phyloP scores from a whole-genome alignment of 1,139 yeast genomes.

The Arxiozyma slooffiae region DNA sequence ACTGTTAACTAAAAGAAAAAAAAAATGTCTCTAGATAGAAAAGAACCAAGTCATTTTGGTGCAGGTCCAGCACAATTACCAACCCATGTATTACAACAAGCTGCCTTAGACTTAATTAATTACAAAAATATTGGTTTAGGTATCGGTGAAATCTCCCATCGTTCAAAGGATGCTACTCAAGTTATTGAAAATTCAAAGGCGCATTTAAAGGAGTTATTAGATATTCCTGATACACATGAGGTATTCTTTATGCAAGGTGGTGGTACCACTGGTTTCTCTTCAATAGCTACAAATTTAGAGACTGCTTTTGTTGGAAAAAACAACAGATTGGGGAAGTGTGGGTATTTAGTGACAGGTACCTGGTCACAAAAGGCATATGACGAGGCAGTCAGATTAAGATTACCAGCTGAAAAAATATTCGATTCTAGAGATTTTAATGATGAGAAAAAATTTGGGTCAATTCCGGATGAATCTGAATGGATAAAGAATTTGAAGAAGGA shows the following conservation, averaged over 20 bases:
- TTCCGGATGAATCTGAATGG: constrained; percentile 67
- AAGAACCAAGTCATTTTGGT: constrained; percentile 78
- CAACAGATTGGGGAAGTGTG: constrained; percentile 69
- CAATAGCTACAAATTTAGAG: constrained; percentile 71
- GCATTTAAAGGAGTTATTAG: constrained; percentile 50
- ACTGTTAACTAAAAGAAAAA: not conserved
- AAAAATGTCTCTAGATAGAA: constrained; percentile 44
- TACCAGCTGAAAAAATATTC: constrained; percentile 59
- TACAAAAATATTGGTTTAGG: constrained; percentile 69
- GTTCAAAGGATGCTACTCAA: constrained; percentile 70
- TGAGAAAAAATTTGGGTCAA: constrained; percentile 50
- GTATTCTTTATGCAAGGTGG: constrained; percentile 95
- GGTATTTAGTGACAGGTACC: constrained; percentile 81
- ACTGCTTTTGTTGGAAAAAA: constrained; percentile 60
- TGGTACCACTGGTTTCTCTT: constrained; percentile 90
- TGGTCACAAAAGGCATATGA: constrained; percentile 87
- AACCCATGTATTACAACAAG: constrained; percentile 70
- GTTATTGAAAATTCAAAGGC: constrained; percentile 71
- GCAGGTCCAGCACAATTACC: constrained; percentile 97
- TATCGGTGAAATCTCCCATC: constrained; percentile 90
- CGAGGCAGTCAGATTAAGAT: constrained; percentile 79
- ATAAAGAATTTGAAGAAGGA: constrained; percentile 33
- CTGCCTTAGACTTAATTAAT: constrained; percentile 70
- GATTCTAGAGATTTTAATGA: constrained; percentile 44
- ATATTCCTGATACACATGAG: constrained; percentile 85